Evolutionary conservation across 495 filamentous ascomycete species (phyloP).

Genomic region (Sordaria brevicollis): DNA sequence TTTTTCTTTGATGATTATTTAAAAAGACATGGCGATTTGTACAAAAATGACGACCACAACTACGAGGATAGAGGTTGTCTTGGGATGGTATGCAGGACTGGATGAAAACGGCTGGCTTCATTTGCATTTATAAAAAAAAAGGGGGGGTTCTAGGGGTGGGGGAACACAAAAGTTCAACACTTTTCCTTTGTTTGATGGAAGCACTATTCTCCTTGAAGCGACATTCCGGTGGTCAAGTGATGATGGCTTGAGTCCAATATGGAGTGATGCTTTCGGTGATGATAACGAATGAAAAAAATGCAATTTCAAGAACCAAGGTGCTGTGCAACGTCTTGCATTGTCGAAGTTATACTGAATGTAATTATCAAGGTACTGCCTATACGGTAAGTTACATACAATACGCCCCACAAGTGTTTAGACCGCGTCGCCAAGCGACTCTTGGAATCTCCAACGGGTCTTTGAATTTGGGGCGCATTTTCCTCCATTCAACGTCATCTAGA

Average conservation of each 20-base stretch:
- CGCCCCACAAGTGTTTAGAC: background rate
- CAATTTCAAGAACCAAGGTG: background rate
- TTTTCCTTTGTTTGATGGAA: constrained; percentile 2
- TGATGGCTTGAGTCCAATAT: background rate
- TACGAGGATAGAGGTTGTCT: background rate
- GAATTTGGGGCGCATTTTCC: background rate
- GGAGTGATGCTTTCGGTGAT: background rate
- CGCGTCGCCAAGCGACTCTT: background rate
- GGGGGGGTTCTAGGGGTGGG: background rate
- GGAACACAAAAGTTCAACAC: constrained; percentile 14
- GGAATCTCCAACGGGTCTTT: background rate
- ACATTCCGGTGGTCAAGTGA: background rate
- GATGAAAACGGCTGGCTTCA: background rate
- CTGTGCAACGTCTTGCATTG: background rate
- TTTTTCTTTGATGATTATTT: background rate
- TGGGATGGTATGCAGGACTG: background rate
- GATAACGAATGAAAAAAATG: background rate
- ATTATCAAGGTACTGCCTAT: background rate
- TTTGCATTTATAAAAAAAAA: background rate
- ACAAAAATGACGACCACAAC: constrained; percentile 7
- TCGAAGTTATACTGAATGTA: background rate
- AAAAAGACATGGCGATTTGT: background rate
- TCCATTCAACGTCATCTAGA: background rate
- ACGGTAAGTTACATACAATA: background rate
- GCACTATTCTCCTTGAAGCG: background rate